Evolutionary conservation across 192 early-diverging fungal species (phyloP), one percentile per base, ranked within the genome.

Genomic region (Borealophlyctis nickersoniae): DNA sequence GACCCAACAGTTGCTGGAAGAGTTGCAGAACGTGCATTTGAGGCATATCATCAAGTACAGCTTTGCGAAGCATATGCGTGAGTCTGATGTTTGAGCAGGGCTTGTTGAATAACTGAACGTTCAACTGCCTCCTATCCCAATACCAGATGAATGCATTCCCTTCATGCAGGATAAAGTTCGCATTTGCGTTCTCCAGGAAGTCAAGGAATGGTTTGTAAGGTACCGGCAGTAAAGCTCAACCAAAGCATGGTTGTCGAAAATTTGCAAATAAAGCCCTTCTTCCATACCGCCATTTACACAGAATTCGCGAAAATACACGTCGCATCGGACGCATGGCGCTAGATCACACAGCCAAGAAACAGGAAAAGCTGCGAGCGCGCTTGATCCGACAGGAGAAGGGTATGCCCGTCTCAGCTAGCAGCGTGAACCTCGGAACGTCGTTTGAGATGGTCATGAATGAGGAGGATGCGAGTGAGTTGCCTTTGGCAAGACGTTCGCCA

Each of bases 171-270:
- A 90, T 16, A 87, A 85, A 52, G 88, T 99, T 50, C 88, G 92
- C 55, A 85, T 87, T 39, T 88, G 88, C 0, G 94, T 98, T 3
- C 77, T 89, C 30, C 76, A 81, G 26, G 95, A 98, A 67, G 78
- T 96, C 75, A 92, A 91, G 56, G 88, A 91, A 64, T 99, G 96
- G 95, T 79, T 96, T 39, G 89, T 84, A 58, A 88, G 80, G 91
- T 93, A 65, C 28, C 52, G 14, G 16, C 36, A 51, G 33, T 36
- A 26, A 45, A 7, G 39, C 39, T 45, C 11, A 24, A 7, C 26
- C 34, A 4, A 3, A 49, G 36, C 52, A 36, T n/a, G n/a, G n/a
- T n/a, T n/a, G n/a, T n/a, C n/a, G n/a, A n/a, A n/a, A n/a, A n/a
- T n/a, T n/a, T n/a, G n/a, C n/a, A n/a, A n/a, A n/a, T n/a, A n/a